Conservation (phyloP, 1,284 basidiomycete genomes). For the Austropuccinia psidii region DNA sequence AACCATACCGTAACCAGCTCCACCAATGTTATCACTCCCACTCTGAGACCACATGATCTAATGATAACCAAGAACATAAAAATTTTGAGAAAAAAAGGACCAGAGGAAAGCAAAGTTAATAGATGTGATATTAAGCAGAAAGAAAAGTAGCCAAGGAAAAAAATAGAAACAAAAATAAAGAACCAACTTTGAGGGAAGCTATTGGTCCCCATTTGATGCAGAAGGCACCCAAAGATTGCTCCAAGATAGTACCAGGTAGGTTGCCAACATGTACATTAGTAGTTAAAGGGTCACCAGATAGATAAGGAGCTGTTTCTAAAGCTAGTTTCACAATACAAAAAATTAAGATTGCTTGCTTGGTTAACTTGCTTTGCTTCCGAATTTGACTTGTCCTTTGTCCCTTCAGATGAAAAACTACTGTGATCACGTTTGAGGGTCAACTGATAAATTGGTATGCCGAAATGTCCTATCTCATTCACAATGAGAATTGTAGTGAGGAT, state of each 20-base stretch:
- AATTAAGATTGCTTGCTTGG: background rate
- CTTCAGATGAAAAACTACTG: no score
- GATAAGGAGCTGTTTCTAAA: slow-evolving; percentile 34
- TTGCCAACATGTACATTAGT: slow-evolving; percentile 46
- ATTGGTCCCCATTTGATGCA: slow-evolving; percentile 45
- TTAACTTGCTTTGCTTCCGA: background rate
- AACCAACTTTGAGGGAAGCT: slow-evolving; percentile 42
- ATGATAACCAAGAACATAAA: background rate
- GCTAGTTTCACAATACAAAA: slow-evolving; percentile 1
- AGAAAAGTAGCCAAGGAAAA: slow-evolving; percentile 47
- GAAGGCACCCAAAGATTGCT: slow-evolving; percentile 43
- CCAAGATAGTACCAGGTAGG: slow-evolving; percentile 42
- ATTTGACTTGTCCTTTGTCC: no score
- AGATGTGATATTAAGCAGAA: no score
- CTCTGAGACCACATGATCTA: slow-evolving; percentile 43
- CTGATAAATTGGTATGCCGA: no score
- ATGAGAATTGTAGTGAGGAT: no score
- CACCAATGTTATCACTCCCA: slow-evolving; percentile 39
- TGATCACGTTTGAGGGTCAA: no score
- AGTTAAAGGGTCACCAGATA: slow-evolving; percentile 41
- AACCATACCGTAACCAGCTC: slow-evolving; percentile 62
- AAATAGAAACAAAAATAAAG: slow-evolving; percentile 43
- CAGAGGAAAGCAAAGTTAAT: slow-evolving; percentile 22
- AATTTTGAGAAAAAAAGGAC: background rate
- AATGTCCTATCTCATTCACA: no score